Percentiles rank a stretch among this genome's conserved stretches.
phyloP scores from a whole-genome alignment of 2,329 filamentous ascomycete genomes.

The Diaporthe sp. region DNA sequence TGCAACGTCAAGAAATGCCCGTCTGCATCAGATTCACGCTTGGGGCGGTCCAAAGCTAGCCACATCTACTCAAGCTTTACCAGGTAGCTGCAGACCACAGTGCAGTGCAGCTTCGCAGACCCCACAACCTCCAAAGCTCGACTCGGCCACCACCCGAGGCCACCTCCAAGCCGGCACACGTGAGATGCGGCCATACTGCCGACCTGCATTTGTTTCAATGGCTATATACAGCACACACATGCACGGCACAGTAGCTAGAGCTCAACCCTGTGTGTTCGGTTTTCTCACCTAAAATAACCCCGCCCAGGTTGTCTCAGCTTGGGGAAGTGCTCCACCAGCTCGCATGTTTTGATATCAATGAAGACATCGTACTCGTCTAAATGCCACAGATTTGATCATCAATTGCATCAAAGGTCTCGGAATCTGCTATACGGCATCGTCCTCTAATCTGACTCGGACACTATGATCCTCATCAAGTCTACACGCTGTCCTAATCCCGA shows the following conservation, averaged over 20 bases:
- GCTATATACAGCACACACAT: neutral
- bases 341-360: neutral
- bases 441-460: no score
- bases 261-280: neutral
- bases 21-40: conserved; percentile 15
- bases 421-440: neutral
- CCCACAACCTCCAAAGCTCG: neutral
- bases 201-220: conserved; percentile 22
- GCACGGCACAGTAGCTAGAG: neutral
- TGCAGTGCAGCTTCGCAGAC: neutral
- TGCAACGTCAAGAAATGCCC: conserved; percentile 2
- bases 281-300: neutral
- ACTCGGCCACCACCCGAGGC: neutral
- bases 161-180: neutral
- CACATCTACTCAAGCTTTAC: neutral
- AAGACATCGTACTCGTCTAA: neutral
- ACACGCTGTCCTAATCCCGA: no score
- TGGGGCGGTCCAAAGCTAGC: neutral
- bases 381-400: neutral
- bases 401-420: neutral
- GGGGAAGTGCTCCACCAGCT: neutral
- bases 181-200: neutral
- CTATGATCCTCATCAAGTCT: no score
- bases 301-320: neutral
- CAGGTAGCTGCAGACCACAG: neutral